A percentile compares a stretch with the other conserved stretches of the same genome.
These are phyloP conservation scores for Penicillium sclerotigenum DNA, from an alignment of 2,329 filamentous ascomycete species.

Conservation along the genomic window DNA sequence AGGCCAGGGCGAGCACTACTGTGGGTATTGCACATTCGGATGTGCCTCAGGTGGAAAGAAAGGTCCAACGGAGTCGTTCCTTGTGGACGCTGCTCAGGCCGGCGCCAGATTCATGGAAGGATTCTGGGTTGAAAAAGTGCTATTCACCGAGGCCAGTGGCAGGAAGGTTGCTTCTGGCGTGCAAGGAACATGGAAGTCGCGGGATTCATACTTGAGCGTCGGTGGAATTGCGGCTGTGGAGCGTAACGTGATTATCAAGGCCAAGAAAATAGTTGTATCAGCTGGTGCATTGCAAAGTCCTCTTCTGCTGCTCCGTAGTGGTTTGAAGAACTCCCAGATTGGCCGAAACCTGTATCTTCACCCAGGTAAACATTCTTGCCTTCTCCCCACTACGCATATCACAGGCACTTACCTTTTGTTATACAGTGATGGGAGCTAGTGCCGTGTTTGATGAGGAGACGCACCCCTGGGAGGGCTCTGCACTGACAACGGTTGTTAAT, in stretches of 20 bases:
- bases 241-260: conserved; percentile 67
- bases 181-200: conserved; percentile 69
- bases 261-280: conserved; percentile 76
- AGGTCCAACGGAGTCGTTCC: conserved; percentile 71
- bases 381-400: too few relatives aligned
- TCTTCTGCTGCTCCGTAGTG: conserved; percentile 71
- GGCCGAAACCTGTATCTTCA: conserved; percentile 80
- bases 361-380: conserved; percentile 59
- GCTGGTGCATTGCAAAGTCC: conserved; percentile 75
- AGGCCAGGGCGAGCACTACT: conserved; percentile 69
- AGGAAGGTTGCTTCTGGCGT: conserved; percentile 65
- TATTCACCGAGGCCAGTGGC: conserved; percentile 59
- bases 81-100: conserved; percentile 73
- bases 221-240: conserved; percentile 51
- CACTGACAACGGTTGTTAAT: conserved; percentile 73
- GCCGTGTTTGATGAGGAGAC: conserved; percentile 69
- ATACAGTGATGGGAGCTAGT: conserved; percentile 39
- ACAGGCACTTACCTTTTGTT: not conserved
- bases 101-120: conserved; percentile 84
- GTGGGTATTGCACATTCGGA: conserved; percentile 62
- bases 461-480: conserved; percentile 71
- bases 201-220: conserved; percentile 61
- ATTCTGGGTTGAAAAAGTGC: conserved; percentile 66
- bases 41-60: conserved; percentile 69
- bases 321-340: conserved; percentile 75